These are phyloP conservation scores for Adansonia gregorii DNA, from an alignment of 441 rosid species.

Conservation along the genomic window DNA sequence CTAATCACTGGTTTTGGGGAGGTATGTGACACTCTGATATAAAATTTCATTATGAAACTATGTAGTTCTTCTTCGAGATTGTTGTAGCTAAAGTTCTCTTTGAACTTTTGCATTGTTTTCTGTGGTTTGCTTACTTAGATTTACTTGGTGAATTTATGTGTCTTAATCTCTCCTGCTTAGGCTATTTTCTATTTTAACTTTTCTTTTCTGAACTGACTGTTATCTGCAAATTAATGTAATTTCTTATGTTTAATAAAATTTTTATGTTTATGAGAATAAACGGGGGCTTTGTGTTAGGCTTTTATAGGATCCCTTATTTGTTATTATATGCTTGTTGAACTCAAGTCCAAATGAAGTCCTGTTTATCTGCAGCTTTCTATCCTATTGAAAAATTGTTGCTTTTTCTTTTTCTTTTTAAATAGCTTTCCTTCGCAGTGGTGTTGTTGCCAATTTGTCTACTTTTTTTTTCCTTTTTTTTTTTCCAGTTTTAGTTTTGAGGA, in stretches of 20 bases:
- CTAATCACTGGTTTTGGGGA: constrained; percentile 80
- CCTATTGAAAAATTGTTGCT: background rate
- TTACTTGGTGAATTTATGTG: background rate
- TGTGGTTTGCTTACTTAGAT: background rate
- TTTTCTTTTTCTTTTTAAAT: background rate
- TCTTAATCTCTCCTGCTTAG: background rate
- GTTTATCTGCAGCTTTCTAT: constrained; percentile 5
- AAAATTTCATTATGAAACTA: constrained; percentile 8
- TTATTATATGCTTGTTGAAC: background rate
- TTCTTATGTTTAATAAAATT: background rate
- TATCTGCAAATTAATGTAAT: background rate
- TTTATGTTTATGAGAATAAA: background rate
- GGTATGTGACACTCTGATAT: constrained; percentile 46
- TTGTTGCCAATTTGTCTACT: constrained; percentile 2
- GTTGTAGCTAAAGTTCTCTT: constrained; percentile 4
- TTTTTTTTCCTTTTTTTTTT: background rate
- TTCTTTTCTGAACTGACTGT: background rate
- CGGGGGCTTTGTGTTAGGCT: background rate
- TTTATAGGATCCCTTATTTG: background rate
- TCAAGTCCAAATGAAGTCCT: background rate
- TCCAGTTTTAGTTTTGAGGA: background rate
- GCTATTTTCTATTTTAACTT: background rate
- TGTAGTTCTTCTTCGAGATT: background rate
- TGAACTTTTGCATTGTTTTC: constrained; percentile 4
- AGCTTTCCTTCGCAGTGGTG: background rate